Percentiles rank a stretch among this genome's conserved stretches.
phyloP scores from a whole-genome alignment of 768 basidiomycete species.

The Leccinum fibrillosum region DNA sequence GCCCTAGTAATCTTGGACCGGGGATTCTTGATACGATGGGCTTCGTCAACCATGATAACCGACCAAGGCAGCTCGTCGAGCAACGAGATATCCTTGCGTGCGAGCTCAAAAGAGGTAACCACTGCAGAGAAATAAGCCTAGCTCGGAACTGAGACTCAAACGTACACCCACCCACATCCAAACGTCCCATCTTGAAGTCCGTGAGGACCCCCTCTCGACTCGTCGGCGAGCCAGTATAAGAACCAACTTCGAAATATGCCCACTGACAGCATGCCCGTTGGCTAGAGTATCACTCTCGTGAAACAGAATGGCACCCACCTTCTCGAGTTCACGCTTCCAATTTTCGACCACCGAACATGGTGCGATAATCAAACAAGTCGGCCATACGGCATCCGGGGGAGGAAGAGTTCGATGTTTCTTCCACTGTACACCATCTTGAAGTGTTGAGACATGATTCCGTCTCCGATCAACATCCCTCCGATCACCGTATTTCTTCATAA shows the following conservation, averaged over 20 bases:
- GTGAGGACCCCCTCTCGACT: slow-evolving; percentile 55
- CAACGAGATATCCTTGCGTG: slow-evolving; percentile 64
- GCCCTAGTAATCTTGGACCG: slow-evolving; percentile 62
- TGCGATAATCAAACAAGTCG: slow-evolving; percentile 84
- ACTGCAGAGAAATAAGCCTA: slow-evolving; percentile 42
- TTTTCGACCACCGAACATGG: slow-evolving; percentile 82
- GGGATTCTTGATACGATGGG: slow-evolving; percentile 84
- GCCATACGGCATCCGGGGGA: slow-evolving; percentile 70
- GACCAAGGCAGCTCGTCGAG: slow-evolving; percentile 71
- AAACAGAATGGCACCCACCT: slow-evolving; percentile 40
- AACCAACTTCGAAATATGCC: slow-evolving; percentile 89
- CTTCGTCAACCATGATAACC: slow-evolving; percentile 83
- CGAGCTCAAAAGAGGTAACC: slow-evolving; percentile 76
- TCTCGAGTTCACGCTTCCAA: slow-evolving; percentile 87
- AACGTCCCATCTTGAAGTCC: slow-evolving; percentile 76
- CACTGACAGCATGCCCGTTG: slow-evolving; percentile 48
- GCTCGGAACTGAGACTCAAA: neutral
- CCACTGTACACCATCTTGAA: slow-evolving; percentile 63
- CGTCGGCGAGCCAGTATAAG: slow-evolving; percentile 54
- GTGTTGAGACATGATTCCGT: slow-evolving; percentile 56
- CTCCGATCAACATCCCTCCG: slow-evolving; percentile 64
- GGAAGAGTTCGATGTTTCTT: slow-evolving; percentile 51
- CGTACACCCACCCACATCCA: slow-evolving; percentile 70
- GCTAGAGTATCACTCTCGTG: neutral
- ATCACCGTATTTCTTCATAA: slow-evolving; percentile 81